Evolutionary conservation across 345 rosid species (phyloP), one percentile per base, ranked within the genome.

Genomic region (Orychophragmus violaceus): DNA sequence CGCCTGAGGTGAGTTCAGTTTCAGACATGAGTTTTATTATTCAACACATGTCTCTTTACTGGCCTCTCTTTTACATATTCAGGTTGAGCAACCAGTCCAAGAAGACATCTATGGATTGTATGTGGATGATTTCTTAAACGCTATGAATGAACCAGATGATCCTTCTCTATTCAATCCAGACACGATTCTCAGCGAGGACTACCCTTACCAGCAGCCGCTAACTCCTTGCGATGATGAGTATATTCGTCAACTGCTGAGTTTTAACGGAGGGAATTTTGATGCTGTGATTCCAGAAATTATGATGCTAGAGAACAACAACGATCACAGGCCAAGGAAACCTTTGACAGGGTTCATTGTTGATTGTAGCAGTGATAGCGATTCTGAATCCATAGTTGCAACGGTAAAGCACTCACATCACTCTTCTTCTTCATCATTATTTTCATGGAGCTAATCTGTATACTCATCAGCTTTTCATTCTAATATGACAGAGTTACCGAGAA

Each of bases 401-500:
- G 76, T 72, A 64, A 39, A 56, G 0, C 9, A 29, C 3, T 5
- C 61, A 24, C 21, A 14, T 33, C 48, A 44, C 14, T 42, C 44
- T 1, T 13, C 9, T n/a, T 22, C 44, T 5, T 11, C 18, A 19
- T 27, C 32, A 24, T 0, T n/a, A 7, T 28, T n/a, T 25, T 18
- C 12, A 6, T 59, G 51, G 27, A 32, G 16, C 8, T 32, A n/a
- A 19, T 49, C 5, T 58, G 6, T 45, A 48, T n/a, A n/a, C n/a
- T 48, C 9, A 37, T 48, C 16, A 46, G 0, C 0, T 68, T 14
- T 68, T 2, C 17, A 14, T 57, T 56, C 3, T 45, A 7, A 21
- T 14, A 11, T 56, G n/a, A 18, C 66, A 69, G 65, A 69, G 73
- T 69, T 59, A 69, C 62, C 36, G 59, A 65, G 55, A 22, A 49